Percentiles rank a stretch among this genome's conserved stretches.
Conservation (phyloP, 1,284 basidiomycete genomes). For the Cerrena zonata region DNA sequence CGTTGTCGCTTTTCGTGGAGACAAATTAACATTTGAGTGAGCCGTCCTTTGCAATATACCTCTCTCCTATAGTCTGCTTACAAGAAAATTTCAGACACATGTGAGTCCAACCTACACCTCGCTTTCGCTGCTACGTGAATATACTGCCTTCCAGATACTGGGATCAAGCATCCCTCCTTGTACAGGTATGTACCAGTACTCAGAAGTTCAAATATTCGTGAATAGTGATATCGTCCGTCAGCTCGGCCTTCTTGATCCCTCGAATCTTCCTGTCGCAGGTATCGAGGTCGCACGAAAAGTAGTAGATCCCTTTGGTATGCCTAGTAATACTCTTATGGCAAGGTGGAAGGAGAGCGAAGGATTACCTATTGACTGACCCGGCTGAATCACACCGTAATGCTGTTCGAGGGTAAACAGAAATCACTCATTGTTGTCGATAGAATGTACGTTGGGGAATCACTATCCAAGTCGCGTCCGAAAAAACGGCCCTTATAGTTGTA, state of each 20-base stretch:
- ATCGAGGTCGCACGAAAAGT: conserved; percentile 37
- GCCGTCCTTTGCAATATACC: conserved; percentile 21
- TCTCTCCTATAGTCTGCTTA: no score
- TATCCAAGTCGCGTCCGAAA: no score
- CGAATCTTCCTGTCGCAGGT: conserved; percentile 34
- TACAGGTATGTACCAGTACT: conserved; percentile 28
- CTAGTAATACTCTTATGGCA: conserved; percentile 35
- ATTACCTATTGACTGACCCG: conserved; percentile 27
- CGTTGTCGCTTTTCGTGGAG: conserved; percentile 46
- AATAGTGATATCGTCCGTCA: no score
- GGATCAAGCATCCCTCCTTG: conserved; percentile 44
- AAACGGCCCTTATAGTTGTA: no score
- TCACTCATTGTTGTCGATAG: no score
- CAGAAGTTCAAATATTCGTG: no score
- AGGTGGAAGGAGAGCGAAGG: conserved; percentile 39
- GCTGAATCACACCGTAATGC: no score
- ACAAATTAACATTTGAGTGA: conserved; percentile 48
- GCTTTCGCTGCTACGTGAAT: background rate
- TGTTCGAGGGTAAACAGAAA: no score
- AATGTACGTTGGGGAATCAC: no score
- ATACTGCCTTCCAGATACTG: conserved; percentile 32
- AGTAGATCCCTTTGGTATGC: conserved; percentile 37
- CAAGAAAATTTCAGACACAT: conserved; percentile 21
- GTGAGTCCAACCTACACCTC: conserved; percentile 14
- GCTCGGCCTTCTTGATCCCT: conserved; percentile 34